These are phyloP conservation scores for Thuidium tamariscinum DNA, from an alignment of 225 moss, liverwort and hornwort genomes.

Conservation along the genomic window DNA sequence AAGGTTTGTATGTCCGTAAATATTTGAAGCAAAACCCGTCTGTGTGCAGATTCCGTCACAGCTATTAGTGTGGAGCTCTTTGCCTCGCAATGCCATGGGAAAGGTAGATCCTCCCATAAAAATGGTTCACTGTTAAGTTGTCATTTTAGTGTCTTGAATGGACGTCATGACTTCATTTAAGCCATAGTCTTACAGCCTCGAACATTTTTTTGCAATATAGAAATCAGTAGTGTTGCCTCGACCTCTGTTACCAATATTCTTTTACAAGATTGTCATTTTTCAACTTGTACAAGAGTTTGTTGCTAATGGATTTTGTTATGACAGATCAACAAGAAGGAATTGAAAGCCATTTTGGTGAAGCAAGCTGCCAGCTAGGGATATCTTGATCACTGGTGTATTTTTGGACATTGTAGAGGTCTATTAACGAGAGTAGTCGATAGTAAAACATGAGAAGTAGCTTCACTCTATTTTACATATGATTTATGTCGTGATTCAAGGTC, in stretches of 20 bases:
- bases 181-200: background rate
- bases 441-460: background rate
- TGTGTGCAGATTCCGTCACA: constrained; percentile 45
- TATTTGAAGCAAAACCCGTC: background rate
- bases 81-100: constrained; percentile 64
- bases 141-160: background rate
- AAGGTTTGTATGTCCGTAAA: background rate
- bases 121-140: background rate
- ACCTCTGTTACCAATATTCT: background rate
- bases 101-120: constrained; percentile 21
- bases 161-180: background rate
- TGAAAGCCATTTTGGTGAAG: constrained; percentile 29
- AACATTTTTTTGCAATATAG: background rate
- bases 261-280: background rate
- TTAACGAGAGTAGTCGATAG: background rate
- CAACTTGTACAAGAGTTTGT: background rate
- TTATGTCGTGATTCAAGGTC: background rate
- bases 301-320: background rate
- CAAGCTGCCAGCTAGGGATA: background rate
- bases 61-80: constrained; percentile 31
- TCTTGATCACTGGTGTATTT: background rate
- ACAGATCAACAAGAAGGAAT: constrained; percentile 61
- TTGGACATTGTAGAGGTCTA: background rate
- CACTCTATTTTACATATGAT: background rate
- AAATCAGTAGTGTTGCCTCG: background rate